Evolutionary conservation across 2,329 filamentous ascomycete species (phyloP).

Genomic region (Aspergillus glaucus): DNA sequence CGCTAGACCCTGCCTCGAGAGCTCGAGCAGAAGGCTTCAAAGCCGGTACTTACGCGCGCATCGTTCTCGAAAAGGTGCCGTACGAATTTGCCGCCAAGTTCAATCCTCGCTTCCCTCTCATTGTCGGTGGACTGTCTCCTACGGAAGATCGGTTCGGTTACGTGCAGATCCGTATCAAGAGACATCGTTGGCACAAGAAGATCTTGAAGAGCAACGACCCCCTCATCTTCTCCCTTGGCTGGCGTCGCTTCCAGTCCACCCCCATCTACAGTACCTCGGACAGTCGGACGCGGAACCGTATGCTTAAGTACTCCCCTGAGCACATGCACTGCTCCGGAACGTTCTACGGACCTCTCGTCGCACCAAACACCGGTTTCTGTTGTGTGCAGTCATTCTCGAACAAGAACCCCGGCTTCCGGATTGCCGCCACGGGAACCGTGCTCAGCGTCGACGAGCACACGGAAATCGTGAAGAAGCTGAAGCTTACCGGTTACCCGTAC

Average conservation of each 20-base stretch:
- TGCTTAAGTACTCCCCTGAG: constrained; percentile 98
- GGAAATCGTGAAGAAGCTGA: constrained; percentile 99
- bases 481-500: constrained; percentile 85
- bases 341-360: constrained; percentile 89
- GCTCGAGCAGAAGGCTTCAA: constrained; percentile 81
- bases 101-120: constrained; percentile 71
- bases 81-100: constrained; percentile 84
- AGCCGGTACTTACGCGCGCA: constrained; percentile 86
- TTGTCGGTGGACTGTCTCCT: constrained; percentile 84
- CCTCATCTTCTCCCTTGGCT: constrained; percentile 92
- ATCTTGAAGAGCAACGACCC: constrained; percentile 98
- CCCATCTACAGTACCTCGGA: constrained; percentile 95
- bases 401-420: constrained; percentile 80
- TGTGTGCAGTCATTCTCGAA: constrained; percentile 85
- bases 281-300: constrained; percentile 85
- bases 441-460: constrained; percentile 90
- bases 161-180: constrained; percentile 92
- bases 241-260: constrained; percentile 87
- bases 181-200: constrained; percentile 98
- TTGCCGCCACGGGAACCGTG: constrained; percentile 90
- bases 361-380: constrained; percentile 92
- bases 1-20: constrained; percentile 76
- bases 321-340: constrained; percentile 99
- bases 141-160: constrained; percentile 96
- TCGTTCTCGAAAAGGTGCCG: constrained; percentile 82